phyloP scores from a whole-genome alignment of 164 flowering plant species.

The Liriodendron chinense region DNA sequence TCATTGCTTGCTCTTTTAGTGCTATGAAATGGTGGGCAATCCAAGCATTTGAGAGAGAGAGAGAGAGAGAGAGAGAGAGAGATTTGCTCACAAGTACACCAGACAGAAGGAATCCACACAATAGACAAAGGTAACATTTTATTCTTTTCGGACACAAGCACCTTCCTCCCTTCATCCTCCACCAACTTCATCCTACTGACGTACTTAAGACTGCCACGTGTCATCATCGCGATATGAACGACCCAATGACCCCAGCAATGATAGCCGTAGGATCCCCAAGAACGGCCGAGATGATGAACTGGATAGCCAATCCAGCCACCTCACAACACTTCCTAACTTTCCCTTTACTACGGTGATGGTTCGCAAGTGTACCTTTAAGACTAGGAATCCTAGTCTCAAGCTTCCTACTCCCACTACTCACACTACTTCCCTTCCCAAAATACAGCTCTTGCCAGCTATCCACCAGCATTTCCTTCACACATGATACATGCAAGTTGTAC shows the following conservation, averaged over 20 bases:
- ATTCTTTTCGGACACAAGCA: neutral
- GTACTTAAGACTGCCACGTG: neutral
- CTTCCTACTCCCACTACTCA: slow-evolving; percentile 16
- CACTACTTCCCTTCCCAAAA: slow-evolving; percentile 17
- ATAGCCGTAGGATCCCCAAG: slow-evolving; percentile 90
- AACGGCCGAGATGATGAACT: slow-evolving; percentile 76
- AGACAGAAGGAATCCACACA: neutral
- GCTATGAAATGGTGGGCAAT: no score
- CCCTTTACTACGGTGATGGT: slow-evolving; percentile 41
- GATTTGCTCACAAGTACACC: neutral
- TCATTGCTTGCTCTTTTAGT: no score
- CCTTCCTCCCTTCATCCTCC: neutral
- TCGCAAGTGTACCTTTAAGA: slow-evolving; percentile 48
- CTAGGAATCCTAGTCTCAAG: slow-evolving; percentile 55
- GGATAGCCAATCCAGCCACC: slow-evolving; percentile 74
- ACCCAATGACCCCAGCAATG: slow-evolving; percentile 76
- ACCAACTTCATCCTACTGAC: neutral
- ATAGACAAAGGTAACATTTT: neutral
- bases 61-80: no score
- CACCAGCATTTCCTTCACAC: slow-evolving; percentile 80
- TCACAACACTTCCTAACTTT: slow-evolving; percentile 73
- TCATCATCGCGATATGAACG: slow-evolving; percentile 43
- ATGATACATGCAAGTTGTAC: slow-evolving; percentile 80
- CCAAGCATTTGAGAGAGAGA: no score
- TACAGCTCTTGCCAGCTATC: slow-evolving; percentile 78